These are phyloP conservation scores for Iberis pinnata DNA, from an alignment of 345 rosid genomes.

Conservation along the genomic window DNA sequence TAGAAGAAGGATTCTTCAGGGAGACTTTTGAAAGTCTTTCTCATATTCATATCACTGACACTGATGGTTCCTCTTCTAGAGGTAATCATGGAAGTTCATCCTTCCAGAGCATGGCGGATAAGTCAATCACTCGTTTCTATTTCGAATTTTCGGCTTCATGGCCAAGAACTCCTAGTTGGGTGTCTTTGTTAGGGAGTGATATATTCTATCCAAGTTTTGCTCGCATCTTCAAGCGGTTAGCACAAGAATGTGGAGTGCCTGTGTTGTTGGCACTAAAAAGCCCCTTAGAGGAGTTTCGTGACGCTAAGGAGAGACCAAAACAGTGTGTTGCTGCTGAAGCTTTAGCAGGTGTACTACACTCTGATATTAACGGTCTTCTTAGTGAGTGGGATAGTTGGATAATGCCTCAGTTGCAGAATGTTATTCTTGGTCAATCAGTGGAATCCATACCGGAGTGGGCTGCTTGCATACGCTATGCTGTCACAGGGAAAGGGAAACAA, in stretches of 20 bases:
- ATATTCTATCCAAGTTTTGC: slow-evolving; percentile 91
- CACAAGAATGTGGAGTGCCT: slow-evolving; percentile 93
- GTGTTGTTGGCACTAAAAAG: slow-evolving; percentile 60
- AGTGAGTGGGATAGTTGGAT: slow-evolving; percentile 93
- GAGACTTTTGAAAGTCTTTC: slow-evolving; percentile 91
- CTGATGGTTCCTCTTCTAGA: slow-evolving; percentile 64
- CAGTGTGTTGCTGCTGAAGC: slow-evolving; percentile 99
- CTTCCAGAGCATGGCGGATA: slow-evolving; percentile 84
- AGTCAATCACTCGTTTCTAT: slow-evolving; percentile 88
- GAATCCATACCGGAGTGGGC: slow-evolving; percentile 99
- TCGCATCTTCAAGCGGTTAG: slow-evolving; percentile 80
- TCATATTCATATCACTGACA: slow-evolving; percentile 83
- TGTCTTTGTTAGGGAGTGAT: slow-evolving; percentile 81
- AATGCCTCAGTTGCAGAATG: slow-evolving; percentile 68
- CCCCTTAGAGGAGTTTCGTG: slow-evolving; percentile 72
- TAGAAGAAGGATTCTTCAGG: slow-evolving; percentile 79
- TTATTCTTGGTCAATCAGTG: slow-evolving; percentile 75
- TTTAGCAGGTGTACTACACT: slow-evolving; percentile 84
- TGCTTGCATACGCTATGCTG: slow-evolving; percentile 95
- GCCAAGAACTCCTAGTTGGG: slow-evolving; percentile 99
- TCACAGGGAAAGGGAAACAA: slow-evolving; percentile 92
- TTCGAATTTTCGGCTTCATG: slow-evolving; percentile 94
- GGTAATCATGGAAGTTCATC: slow-evolving; percentile 77
- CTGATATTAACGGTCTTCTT: slow-evolving; percentile 75
- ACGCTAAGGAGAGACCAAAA: slow-evolving; percentile 89